phyloP scores from a whole-genome alignment of 2,329 filamentous ascomycete genomes.

The Coleophoma eucalyptorum region DNA sequence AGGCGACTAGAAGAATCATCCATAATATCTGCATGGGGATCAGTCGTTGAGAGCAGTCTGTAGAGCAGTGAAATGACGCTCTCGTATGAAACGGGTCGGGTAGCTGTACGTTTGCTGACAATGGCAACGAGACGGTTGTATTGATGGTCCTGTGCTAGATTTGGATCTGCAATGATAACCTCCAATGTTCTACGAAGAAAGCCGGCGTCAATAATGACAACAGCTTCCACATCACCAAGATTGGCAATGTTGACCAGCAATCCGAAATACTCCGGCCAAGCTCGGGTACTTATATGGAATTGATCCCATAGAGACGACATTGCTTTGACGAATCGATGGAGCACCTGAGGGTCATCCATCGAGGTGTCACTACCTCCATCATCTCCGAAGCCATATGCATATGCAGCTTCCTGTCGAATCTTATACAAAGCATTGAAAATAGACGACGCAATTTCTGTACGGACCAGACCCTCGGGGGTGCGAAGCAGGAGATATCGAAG shows the following conservation, averaged over 20 bases:
- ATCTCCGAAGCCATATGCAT: conserved; percentile 38
- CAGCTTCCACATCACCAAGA: conserved; percentile 55
- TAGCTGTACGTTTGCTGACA: conserved; percentile 45
- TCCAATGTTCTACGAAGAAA: conserved; percentile 48
- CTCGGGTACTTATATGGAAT: conserved; percentile 58
- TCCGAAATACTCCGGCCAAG: conserved; percentile 76
- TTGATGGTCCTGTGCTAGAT: conserved; percentile 30
- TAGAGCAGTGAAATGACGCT: conserved; percentile 47
- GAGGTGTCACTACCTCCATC: conserved; percentile 24
- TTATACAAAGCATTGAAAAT: conserved; percentile 48
- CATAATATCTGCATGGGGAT: conserved; percentile 24
- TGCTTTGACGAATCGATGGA: conserved; percentile 32
- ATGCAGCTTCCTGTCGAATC: conserved; percentile 45
- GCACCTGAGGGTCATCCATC: conserved; percentile 25
- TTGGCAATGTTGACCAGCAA: conserved; percentile 64
- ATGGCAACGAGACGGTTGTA: conserved; percentile 51
- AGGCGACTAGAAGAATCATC: conserved; percentile 38
- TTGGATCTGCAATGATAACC: conserved; percentile 25
- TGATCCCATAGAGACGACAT: conserved; percentile 56
- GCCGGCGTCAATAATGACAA: conserved; percentile 54
- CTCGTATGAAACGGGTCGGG: conserved; percentile 50
- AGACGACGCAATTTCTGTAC: conserved; percentile 45
- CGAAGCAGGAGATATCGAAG: conserved; percentile 64
- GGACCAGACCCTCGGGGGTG: conserved; percentile 52
- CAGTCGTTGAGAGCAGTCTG: conserved; percentile 22